These are phyloP conservation scores for Ophiobolus disseminans DNA, from an alignment of 2,329 filamentous ascomycete genomes.

Conservation along the genomic window DNA sequence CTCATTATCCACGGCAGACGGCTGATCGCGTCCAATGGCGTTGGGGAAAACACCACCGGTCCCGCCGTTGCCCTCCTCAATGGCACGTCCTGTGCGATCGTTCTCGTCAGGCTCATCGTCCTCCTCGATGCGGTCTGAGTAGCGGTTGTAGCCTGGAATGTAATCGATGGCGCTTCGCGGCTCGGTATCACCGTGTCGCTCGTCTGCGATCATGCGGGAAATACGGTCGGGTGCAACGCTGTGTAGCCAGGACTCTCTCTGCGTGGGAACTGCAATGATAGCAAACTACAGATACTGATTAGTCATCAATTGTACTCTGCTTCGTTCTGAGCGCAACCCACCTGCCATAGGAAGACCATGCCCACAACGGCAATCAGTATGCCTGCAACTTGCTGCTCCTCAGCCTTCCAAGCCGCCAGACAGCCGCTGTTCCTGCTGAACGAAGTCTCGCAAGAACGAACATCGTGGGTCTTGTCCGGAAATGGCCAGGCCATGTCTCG, in stretches of 20 bases:
- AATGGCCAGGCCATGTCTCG: slow-evolving; percentile 71
- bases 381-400: slow-evolving; percentile 62
- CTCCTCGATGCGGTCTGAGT: slow-evolving; percentile 42
- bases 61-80: slow-evolving; percentile 27
- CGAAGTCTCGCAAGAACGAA: slow-evolving; percentile 54
- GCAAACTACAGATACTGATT: slow-evolving; percentile 25
- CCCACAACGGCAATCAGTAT: slow-evolving; percentile 61
- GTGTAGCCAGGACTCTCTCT: slow-evolving; percentile 43
- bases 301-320: background rate
- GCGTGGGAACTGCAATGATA: slow-evolving; percentile 40
- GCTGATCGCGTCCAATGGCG: slow-evolving; percentile 22
- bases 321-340: slow-evolving; percentile 9
- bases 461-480: slow-evolving; percentile 41
- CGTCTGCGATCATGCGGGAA: slow-evolving; percentile 41
- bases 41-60: slow-evolving; percentile 26
- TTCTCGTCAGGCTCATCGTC: slow-evolving; percentile 28
- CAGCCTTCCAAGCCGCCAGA: slow-evolving; percentile 62
- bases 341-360: slow-evolving; percentile 45
- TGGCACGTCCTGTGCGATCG: slow-evolving; percentile 15
- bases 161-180: slow-evolving; percentile 39
- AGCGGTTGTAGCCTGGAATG: slow-evolving; percentile 34
- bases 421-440: slow-evolving; percentile 60
- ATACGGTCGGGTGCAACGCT: slow-evolving; percentile 39
- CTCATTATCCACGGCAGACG: slow-evolving; percentile 33
- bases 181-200: slow-evolving; percentile 29